These are phyloP conservation scores for Immersiella caudata DNA, from an alignment of 495 filamentous ascomycete genomes.

Conservation along the genomic window DNA sequence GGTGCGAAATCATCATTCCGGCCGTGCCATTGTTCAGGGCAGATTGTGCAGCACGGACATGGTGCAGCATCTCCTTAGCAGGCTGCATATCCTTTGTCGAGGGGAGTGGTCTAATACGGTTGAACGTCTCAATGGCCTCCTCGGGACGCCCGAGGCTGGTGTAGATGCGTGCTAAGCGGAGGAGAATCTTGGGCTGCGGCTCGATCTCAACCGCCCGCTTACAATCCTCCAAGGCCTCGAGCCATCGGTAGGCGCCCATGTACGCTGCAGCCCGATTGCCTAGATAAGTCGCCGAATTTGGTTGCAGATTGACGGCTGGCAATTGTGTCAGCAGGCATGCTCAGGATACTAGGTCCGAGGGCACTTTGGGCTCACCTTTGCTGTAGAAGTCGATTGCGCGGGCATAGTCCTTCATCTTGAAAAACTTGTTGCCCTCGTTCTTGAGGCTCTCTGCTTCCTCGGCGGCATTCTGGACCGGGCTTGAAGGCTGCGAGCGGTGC, in stretches of 20 bases:
- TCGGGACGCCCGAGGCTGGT: constrained; percentile 81
- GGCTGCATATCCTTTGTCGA: constrained; percentile 79
- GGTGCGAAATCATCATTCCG: constrained; percentile 89
- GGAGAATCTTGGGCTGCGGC: constrained; percentile 80
- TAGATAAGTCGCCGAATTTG: constrained; percentile 81
- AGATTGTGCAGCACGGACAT: constrained; percentile 79
- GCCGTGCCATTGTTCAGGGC: constrained; percentile 69
- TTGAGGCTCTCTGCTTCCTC: constrained; percentile 89
- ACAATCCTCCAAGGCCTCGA: constrained; percentile 82
- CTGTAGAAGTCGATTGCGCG: constrained; percentile 90
- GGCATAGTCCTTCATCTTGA: constrained; percentile 85
- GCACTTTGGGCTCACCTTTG: constrained; percentile 64
- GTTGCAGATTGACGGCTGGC: constrained; percentile 79
- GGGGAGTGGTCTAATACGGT: constrained; percentile 70
- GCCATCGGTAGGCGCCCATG: constrained; percentile 78
- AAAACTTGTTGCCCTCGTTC: constrained; percentile 90
- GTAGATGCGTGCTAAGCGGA: constrained; percentile 86
- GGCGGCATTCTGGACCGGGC: constrained; percentile 55
- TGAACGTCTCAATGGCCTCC: constrained; percentile 81
- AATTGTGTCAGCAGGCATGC: constrained; percentile 23
- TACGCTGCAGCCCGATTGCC: constrained; percentile 94
- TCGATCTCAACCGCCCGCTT: constrained; percentile 78
- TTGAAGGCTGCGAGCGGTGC: constrained; percentile 66
- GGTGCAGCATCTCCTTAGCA: constrained; percentile 79
- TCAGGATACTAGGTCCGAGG: not conserved